Percentiles rank a stretch among this genome's conserved stretches.
Evolutionary conservation across 352 stramenopile genomes (phyloP).

Genomic region (Phytophthora syringae): DNA sequence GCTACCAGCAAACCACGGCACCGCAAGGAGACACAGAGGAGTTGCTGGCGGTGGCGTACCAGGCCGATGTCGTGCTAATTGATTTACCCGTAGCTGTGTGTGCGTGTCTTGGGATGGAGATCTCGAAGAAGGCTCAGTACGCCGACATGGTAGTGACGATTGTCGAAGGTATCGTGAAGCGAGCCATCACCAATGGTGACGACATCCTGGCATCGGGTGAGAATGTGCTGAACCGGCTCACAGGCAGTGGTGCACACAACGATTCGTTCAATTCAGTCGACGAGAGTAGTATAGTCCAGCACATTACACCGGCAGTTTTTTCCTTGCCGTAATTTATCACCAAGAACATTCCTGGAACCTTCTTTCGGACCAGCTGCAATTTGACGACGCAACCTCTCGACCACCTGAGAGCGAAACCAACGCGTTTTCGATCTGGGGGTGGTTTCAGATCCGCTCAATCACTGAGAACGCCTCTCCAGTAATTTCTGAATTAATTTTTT

Average conservation of each 20-base stretch:
- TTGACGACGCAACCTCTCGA: no score
- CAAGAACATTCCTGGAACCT: no score
- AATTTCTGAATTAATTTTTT: no score
- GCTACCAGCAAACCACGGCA: conserved; percentile 14
- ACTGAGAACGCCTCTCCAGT: no score
- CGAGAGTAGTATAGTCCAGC: no score
- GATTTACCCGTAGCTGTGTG: conserved; percentile 27
- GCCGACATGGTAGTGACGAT: not conserved
- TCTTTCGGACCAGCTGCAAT: no score
- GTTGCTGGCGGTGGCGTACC: conserved; percentile 15
- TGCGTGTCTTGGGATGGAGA: not conserved
- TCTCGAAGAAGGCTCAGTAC: not conserved
- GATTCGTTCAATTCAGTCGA: no score
- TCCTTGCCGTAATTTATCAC: no score
- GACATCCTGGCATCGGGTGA: not conserved
- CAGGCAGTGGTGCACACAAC: not conserved
- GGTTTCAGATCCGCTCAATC: no score
- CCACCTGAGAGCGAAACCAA: no score
- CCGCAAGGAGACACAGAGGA: conserved; percentile 12
- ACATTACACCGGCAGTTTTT: no score
- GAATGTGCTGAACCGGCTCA: not conserved
- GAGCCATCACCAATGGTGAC: conserved; percentile 16
- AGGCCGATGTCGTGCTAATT: conserved; percentile 29
- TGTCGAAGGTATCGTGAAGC: conserved; percentile 9
- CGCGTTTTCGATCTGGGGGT: no score